Evolutionary conservation across 2,329 filamentous ascomycete genomes (phyloP).

Genomic region (Penicillium sp.): DNA sequence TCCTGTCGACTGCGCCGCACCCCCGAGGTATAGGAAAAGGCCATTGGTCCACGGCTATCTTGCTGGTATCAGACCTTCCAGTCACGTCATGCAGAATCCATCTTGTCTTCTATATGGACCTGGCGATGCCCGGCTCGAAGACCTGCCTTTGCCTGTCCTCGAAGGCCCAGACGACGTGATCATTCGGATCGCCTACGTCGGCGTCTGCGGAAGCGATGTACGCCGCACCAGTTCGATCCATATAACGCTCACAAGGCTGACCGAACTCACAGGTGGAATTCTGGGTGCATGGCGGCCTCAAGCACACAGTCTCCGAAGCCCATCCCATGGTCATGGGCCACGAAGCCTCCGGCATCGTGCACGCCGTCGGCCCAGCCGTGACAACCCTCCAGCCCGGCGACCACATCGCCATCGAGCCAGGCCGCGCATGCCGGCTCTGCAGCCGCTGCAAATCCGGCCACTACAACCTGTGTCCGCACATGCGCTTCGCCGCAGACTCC

Average conservation of each 20-base stretch:
- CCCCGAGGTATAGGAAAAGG: background rate
- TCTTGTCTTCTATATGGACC: conserved; percentile 45
- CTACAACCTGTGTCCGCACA: conserved; percentile 44
- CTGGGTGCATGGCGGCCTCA: conserved; percentile 41
- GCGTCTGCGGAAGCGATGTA: conserved; percentile 46
- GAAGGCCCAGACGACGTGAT: conserved; percentile 42
- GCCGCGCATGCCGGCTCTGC: conserved; percentile 38
- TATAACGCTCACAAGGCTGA: background rate
- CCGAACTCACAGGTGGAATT: conserved; percentile 34
- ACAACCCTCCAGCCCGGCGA: conserved; percentile 31
- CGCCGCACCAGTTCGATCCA: conserved; percentile 1
- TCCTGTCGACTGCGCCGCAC: too few relatives aligned
- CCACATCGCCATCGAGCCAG: conserved; percentile 40
- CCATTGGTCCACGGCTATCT: background rate
- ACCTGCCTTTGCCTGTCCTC: conserved; percentile 38
- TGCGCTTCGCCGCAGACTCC: conserved; percentile 43
- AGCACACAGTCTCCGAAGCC: conserved; percentile 26
- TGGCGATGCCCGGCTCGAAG: conserved; percentile 38
- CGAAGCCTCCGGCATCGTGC: conserved; percentile 35
- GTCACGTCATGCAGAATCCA: conserved; percentile 34
- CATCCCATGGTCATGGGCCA: conserved; percentile 36
- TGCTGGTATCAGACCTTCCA: background rate
- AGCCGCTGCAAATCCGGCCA: conserved; percentile 37
- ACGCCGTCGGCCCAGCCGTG: conserved; percentile 29
- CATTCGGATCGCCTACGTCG: conserved; percentile 45